Conservation (phyloP, 1,284 basidiomycete species). For the Ceratobasidium papillatum region DNA sequence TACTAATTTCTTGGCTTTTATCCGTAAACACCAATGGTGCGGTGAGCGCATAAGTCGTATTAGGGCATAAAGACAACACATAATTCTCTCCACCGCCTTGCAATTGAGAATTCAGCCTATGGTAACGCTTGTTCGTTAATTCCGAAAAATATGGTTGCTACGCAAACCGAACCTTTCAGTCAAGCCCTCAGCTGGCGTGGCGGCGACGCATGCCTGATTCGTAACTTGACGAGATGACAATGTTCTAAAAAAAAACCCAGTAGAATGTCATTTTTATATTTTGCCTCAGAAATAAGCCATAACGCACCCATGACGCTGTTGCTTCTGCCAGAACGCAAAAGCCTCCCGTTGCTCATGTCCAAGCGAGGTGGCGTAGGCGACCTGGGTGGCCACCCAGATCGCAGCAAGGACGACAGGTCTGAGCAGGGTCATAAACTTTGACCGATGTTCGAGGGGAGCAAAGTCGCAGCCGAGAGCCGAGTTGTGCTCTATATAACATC, state of each 20-base stretch:
- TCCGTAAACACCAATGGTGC: conserved; percentile 57
- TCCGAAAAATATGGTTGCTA: background rate
- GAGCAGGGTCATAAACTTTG: conserved; percentile 15
- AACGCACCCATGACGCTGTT: conserved; percentile 14
- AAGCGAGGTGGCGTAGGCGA: conserved; percentile 12
- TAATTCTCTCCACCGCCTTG: conserved; percentile 55
- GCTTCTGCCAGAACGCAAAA: conserved; percentile 14
- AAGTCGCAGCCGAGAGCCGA: background rate
- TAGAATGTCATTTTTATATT: background rate
- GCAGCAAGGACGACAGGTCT: background rate
- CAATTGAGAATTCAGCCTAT: background rate
- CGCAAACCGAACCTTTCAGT: conserved; percentile 10
- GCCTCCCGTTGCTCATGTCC: conserved; percentile 28
- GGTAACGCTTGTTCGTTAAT: background rate
- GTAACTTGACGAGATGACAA: conserved; percentile 3
- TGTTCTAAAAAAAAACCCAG: background rate
- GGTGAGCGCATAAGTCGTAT: conserved; percentile 52
- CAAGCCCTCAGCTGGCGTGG: conserved; percentile 20
- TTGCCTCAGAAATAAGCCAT: background rate
- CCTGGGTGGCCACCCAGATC: background rate
- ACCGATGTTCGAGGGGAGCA: conserved; percentile 6
- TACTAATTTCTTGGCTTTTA: conserved; percentile 58
- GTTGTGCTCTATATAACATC: background rate
- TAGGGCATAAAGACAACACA: conserved; percentile 56
- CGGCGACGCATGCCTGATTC: conserved; percentile 1